Conservation (phyloP, 208 protist genomes). For the Crithidia expoeki region DNA sequence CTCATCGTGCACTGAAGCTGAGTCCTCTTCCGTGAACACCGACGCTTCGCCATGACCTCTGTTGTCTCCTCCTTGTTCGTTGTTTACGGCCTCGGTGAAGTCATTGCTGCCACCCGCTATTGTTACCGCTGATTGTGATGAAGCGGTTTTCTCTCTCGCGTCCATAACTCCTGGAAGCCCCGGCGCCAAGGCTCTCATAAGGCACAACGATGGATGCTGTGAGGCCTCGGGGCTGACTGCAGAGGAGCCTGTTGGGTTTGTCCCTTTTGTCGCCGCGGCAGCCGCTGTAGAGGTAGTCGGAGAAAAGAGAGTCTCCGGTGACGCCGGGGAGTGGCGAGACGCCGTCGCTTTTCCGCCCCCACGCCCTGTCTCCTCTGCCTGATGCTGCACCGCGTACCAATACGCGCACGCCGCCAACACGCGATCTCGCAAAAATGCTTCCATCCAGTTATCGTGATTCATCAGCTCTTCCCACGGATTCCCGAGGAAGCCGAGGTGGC, state of each 20-base stretch:
- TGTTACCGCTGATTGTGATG: too few relatives aligned
- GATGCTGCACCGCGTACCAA: slow-evolving; percentile 30
- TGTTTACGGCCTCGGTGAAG: neutral
- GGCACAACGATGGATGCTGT: neutral
- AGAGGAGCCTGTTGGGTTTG: neutral
- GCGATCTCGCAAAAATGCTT: slow-evolving; percentile 44
- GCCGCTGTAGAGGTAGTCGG: neutral
- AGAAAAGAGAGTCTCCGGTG: neutral
- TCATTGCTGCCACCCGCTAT: neutral
- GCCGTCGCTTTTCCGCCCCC: neutral
- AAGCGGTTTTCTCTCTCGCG: too few relatives aligned
- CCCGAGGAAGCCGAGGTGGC: slow-evolving; percentile 69
- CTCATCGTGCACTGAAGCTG: neutral
- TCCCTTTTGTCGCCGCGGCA: neutral
- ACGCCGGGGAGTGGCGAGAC: neutral
- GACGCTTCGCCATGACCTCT: neutral
- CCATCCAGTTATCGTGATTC: slow-evolving; percentile 35
- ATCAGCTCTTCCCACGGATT: slow-evolving; percentile 45
- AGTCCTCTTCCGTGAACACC: neutral
- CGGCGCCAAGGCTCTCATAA: too few relatives aligned
- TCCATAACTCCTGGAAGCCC: too few relatives aligned
- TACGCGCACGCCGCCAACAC: slow-evolving; percentile 34
- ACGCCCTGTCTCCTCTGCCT: neutral
- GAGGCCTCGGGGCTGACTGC: neutral
- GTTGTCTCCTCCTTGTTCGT: neutral